Evolutionary conservation across 371 early-diverging fungal species (phyloP), one percentile per base, ranked within the genome.

Genomic region (Choanephora cucurbitarum): DNA sequence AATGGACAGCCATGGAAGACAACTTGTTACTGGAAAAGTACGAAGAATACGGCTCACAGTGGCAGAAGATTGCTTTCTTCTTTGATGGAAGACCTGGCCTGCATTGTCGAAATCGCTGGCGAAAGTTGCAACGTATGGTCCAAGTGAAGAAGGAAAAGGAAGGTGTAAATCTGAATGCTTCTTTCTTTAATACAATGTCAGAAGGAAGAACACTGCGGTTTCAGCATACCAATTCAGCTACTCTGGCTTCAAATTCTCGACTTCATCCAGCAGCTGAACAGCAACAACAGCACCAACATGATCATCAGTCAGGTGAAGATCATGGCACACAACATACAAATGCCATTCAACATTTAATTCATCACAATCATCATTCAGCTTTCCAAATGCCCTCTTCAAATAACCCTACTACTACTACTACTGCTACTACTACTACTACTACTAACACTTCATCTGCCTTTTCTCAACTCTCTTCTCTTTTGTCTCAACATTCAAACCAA

Each of bases 21-120:
- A 64, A 60, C 1, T 55, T 83, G 3, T 62, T 94, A 24, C 69
- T 82, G 64, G 73, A 82, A 22, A 85, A 85, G 62, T 87, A 82
- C 49, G 76, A 75, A 22, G 85, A 89, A 52, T 82, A 73, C 44
- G 92, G 92, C 10, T 87, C 87, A 24, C 89, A 90, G 58, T 91
- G 92, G 92, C 89, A 90, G 66, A 86, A 87, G 52, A 91, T 91
- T 42, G 84, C 91, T 1, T 71, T 80, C 13, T 88, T 80, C n/a
- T 90, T 91, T 60, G 86, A 86, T 31, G 91, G 90, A 5, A 73
- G 92, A 22, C 90, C 92, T 0, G 91, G 91, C 0, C 58, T 91
- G 42, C 91, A 91, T 52, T 91, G 92, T 60, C 81, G 92, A 22
- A 91, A 91, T 65, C 73, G 92, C 13, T 91, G 91, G 91, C 77